Base-by-base conservation (phyloP, 1,284 basidiomycete genomes). In the Ceratobasidium sp. region DNA sequence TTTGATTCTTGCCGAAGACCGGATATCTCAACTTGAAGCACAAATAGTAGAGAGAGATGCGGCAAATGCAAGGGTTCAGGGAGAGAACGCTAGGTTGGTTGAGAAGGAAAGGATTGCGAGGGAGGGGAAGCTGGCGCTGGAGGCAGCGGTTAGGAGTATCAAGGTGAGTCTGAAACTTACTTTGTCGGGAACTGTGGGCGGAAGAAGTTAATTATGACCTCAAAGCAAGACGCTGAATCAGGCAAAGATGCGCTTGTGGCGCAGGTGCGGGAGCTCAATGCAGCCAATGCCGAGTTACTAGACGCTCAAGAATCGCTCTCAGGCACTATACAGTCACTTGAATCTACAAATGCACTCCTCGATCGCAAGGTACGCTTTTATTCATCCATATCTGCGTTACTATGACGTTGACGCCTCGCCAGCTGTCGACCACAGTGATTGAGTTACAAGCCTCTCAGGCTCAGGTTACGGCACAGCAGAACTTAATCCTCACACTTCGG, bases 131-230 rank as follows among this genome's bases (percentile, higher is more conserved):
- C 82, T 87, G 15, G 90, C 92, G 48, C 84, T 92, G 42, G 91
- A 93, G 82, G 87, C 88, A 17, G 90, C 90, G 82, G 84, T 93
- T 10, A 85, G 89, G 23, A 91, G 93, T 83, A 90, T 87, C 80
- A 90, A 91, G 38, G 78, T 9, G 80, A 84, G 20, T 86, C 91
- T 28, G 91, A 91, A 59, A 83, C 87, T 64, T 85, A 93, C 5
- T 90, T 81, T 85, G 87, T n/a, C 92, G 93, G 81, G 91, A 46
- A 85, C 90, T n/a, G 92, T 85, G 92, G 57, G 84, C 28, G 7
- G 71, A 42, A 42, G 6, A 23, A 23, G 73, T 89, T 0, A 90
- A 91, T 73, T 83, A 89, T 1, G 10, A 23, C 23, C 15, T 90
- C 91, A 83, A 85, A 87, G 78, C 87, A 88, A 78, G 90, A 92